Conservation (phyloP, 2,329 filamentous ascomycete species). For the Massarina eburnea region DNA sequence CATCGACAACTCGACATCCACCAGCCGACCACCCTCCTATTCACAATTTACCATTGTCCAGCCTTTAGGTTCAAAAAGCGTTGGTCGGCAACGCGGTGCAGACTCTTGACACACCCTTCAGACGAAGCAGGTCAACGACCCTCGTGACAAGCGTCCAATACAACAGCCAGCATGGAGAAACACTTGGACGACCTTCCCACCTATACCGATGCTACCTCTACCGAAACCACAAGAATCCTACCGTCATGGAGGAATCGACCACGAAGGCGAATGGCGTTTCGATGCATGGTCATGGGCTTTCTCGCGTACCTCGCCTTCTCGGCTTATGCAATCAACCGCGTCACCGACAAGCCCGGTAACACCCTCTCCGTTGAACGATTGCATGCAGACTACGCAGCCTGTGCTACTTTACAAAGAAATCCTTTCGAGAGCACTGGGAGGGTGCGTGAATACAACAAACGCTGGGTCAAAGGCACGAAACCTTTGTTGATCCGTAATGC, state of each 20-base stretch:
- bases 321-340: constrained; percentile 16
- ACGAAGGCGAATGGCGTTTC: constrained; percentile 18
- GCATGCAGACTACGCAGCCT: constrained; percentile 57
- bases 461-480: constrained; percentile 60
- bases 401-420: constrained; percentile 57
- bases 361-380: constrained; percentile 57
- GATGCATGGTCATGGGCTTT: constrained; percentile 18
- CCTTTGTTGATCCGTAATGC: constrained; percentile 68
- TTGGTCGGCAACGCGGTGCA: no score
- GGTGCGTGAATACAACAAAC: constrained; percentile 59
- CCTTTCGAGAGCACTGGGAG: constrained; percentile 58
- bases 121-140: no score
- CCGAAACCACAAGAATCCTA: constrained; percentile 2
- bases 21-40: not conserved
- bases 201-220: constrained; percentile 23
- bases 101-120: no score
- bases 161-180: constrained; percentile 21
- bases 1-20: not conserved
- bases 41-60: no score
- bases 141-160: not conserved
- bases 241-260: constrained; percentile 15
- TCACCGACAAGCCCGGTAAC: constrained; percentile 14
- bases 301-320: constrained; percentile 23
- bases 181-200: constrained; percentile 19
- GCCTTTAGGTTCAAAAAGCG: not conserved